A percentile compares a stretch with the other conserved stretches of the same genome.
These are phyloP conservation scores for Saccharomycopsis lassenensis DNA, from an alignment of 805 yeast species.

Conservation along the genomic window DNA sequence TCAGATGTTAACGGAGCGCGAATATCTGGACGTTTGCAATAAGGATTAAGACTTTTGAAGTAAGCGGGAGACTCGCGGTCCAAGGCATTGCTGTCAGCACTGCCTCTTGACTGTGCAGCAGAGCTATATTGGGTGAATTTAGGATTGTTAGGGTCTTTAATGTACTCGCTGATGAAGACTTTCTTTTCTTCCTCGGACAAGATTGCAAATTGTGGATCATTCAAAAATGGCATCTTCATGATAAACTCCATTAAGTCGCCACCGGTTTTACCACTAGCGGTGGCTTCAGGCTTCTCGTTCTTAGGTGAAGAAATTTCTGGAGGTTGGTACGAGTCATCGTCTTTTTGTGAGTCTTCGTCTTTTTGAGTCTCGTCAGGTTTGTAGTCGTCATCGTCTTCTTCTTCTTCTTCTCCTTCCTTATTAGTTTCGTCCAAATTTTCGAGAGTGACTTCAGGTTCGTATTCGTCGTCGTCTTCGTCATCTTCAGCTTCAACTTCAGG, in stretches of 20 bases:
- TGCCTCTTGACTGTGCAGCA: too few relatives aligned
- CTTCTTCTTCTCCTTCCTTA: slow-evolving; percentile 12
- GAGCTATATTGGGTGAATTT: too few relatives aligned
- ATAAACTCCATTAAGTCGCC: slow-evolving; percentile 24
- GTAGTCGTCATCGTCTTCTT: slow-evolving; percentile 12
- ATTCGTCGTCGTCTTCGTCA: slow-evolving; percentile 11
- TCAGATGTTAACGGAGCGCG: slow-evolving; percentile 41
- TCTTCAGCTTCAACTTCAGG: slow-evolving; percentile 11
- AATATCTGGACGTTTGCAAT: slow-evolving; percentile 49
- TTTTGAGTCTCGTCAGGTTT: slow-evolving; percentile 8
- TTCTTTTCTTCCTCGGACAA: slow-evolving; percentile 28
- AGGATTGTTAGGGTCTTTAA: slow-evolving; percentile 23
- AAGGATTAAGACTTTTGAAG: slow-evolving; percentile 26
- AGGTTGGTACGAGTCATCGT: slow-evolving; percentile 8
- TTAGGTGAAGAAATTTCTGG: slow-evolving; percentile 9
- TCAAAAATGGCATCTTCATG: slow-evolving; percentile 23
- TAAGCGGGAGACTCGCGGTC: too few relatives aligned
- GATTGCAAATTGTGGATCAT: slow-evolving; percentile 27
- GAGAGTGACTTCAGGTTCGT: slow-evolving; percentile 8
- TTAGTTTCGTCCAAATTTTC: slow-evolving; percentile 1
- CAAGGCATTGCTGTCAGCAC: too few relatives aligned
- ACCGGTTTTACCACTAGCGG: slow-evolving; percentile 11
- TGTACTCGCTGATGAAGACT: slow-evolving; percentile 25
- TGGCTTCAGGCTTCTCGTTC: slow-evolving; percentile 18
- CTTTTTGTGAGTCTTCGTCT: slow-evolving; percentile 17